phyloP scores from a whole-genome alignment of 2,329 filamentous ascomycete genomes.

The Aspergillus sp. region DNA sequence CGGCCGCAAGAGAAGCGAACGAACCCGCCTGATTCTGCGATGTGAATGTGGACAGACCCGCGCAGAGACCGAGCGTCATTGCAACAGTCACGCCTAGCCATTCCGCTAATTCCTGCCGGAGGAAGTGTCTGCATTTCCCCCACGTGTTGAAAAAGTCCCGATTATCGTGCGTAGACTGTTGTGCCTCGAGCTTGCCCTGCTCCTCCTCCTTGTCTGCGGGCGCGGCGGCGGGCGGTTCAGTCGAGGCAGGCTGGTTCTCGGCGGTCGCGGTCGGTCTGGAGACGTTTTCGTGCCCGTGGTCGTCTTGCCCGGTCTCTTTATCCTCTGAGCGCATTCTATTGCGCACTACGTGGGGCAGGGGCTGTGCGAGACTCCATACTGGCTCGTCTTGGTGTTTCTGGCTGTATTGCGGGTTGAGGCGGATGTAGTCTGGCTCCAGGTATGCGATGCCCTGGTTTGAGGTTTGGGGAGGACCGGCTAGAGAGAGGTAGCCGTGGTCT shows the following conservation, averaged over 20 bases:
- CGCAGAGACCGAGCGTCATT: constrained; percentile 31
- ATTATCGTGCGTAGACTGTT: constrained; percentile 14
- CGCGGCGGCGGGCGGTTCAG: not conserved
- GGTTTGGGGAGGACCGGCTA: not conserved
- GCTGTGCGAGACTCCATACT: constrained; percentile 53
- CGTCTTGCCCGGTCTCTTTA: not conserved
- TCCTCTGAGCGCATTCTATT: constrained; percentile 15
- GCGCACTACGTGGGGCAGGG: constrained; percentile 52
- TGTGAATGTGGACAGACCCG: constrained; percentile 23
- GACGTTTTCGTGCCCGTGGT: not conserved
- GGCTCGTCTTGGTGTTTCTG: constrained; percentile 44
- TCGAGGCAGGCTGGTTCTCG: not conserved
- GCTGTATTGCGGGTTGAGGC: constrained; percentile 53
- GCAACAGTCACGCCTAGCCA: constrained; percentile 29
- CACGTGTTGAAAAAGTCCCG: constrained; percentile 27
- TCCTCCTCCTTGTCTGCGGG: not conserved
- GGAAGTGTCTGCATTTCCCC: constrained; percentile 24
- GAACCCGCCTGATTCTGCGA: constrained; percentile 24
- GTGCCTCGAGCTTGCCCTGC: not conserved
- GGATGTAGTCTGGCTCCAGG: constrained; percentile 16
- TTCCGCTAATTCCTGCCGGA: constrained; percentile 31
- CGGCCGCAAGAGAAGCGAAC: constrained; percentile 18
- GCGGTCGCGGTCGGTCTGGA: not conserved
- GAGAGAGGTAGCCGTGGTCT: not conserved
- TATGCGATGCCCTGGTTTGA: constrained; percentile 3